phyloP scores from a whole-genome alignment of 805 yeast species.

The Candida cerambycidarum region DNA sequence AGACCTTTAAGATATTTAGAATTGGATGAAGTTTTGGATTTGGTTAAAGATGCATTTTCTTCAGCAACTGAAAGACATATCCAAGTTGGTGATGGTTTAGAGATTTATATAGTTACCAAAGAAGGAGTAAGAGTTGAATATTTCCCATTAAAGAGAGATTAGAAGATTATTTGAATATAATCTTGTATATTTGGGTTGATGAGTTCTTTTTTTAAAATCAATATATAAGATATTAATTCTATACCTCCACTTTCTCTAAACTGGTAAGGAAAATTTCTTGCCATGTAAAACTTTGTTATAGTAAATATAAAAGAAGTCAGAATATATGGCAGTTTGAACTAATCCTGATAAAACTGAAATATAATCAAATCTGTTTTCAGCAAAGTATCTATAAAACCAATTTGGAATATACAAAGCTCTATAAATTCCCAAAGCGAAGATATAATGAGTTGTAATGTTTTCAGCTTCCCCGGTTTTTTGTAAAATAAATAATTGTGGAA shows the following conservation, averaged over 20 bases:
- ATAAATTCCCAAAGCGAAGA: conserved; percentile 89
- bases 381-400: conserved; percentile 84
- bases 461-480: conserved; percentile 89
- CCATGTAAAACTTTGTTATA: conserved; percentile 78
- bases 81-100: conserved; percentile 96
- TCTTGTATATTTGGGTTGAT: conserved; percentile 1
- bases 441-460: conserved; percentile 85
- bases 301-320: conserved; percentile 94
- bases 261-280: conserved; percentile 72
- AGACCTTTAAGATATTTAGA: conserved; percentile 61
- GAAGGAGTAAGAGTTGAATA: conserved; percentile 86
- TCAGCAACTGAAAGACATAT: conserved; percentile 98
- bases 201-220: conserved; percentile 1
- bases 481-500: conserved; percentile 89
- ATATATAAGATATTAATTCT: conserved; percentile 3
- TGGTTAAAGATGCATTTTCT: conserved; percentile 91
- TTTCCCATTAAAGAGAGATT: conserved; percentile 87
- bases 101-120: conserved; percentile 85
- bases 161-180: conserved; percentile 14
- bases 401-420: conserved; percentile 89
- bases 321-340: conserved; percentile 81
- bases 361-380: conserved; percentile 64
- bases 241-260: too few species aligned
- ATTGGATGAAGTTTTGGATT: conserved; percentile 80
- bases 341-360: conserved; percentile 78